Evolutionary conservation across 73 alveolate species (phyloP).

Genomic region (Breviolum minutum): DNA sequence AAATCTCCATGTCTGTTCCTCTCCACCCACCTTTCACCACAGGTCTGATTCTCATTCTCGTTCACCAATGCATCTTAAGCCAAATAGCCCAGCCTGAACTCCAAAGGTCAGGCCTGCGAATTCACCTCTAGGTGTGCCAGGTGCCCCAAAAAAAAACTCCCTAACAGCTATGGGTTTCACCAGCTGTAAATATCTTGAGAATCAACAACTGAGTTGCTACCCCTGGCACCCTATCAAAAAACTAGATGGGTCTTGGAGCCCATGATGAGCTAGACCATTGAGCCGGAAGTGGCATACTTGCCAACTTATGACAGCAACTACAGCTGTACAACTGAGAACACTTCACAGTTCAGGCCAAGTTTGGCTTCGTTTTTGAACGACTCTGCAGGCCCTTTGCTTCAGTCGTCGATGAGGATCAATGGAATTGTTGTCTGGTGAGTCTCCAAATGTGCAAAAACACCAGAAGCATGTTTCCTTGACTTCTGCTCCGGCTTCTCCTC

Average conservation of each 20-base stretch:
- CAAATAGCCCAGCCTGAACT: neutral
- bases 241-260: neutral
- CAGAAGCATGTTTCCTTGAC: neutral
- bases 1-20: too few relatives aligned
- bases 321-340: constrained; percentile 16
- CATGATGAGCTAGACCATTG: neutral
- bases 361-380: neutral
- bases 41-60: too few relatives aligned
- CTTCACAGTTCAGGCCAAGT: neutral
- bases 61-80: neutral
- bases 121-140: constrained; percentile 1
- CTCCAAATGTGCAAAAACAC: constrained; percentile 17
- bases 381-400: neutral
- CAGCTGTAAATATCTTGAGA: neutral
- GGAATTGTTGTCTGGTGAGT: constrained; percentile 19
- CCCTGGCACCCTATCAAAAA: constrained; percentile 4
- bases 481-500: neutral
- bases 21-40: too few relatives aligned
- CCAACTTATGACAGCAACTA: constrained; percentile 11
- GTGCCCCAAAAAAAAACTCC: neutral
- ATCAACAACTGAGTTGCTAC: neutral
- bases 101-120: constrained; percentile 20
- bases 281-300: neutral
- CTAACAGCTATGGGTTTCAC: too few relatives aligned
- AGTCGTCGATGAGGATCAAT: neutral